A percentile compares a stretch with the other conserved stretches of the same genome.
phyloP scores from a whole-genome alignment of 164 flowering plant genomes.

The grape (Vitis vinifera) region ASM3070453v1 NC_081811.1:7974501-7975000 shows the following conservation, averaged over 20 bases:
- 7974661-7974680: too few relatives aligned
- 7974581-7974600: constrained; percentile 89
- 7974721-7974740: constrained; percentile 95
- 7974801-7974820: constrained; percentile 98
- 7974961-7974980: too few relatives aligned
- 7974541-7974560: constrained; percentile 94
- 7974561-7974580: constrained; percentile 92
- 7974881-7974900: constrained; percentile 95
- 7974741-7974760: constrained; percentile 95
- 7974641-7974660: background rate
- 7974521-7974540: constrained; percentile 94
- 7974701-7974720: constrained; percentile 93
- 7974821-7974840: constrained; percentile 86
- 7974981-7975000: background rate
- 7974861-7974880: constrained; percentile 97
- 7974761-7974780: constrained; percentile 96
- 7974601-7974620: background rate
- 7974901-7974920: constrained; percentile 63
- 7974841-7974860: constrained; percentile 96
- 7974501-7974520: constrained; percentile 95
- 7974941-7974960: background rate
- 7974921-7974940: background rate
- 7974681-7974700: background rate
- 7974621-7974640: background rate
- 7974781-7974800: constrained; percentile 92